Evolutionary conservation across 2,329 filamentous ascomycete genomes (phyloP), one percentile per base, ranked within the genome.

Genomic region (Diplodia sapinea): DNA sequence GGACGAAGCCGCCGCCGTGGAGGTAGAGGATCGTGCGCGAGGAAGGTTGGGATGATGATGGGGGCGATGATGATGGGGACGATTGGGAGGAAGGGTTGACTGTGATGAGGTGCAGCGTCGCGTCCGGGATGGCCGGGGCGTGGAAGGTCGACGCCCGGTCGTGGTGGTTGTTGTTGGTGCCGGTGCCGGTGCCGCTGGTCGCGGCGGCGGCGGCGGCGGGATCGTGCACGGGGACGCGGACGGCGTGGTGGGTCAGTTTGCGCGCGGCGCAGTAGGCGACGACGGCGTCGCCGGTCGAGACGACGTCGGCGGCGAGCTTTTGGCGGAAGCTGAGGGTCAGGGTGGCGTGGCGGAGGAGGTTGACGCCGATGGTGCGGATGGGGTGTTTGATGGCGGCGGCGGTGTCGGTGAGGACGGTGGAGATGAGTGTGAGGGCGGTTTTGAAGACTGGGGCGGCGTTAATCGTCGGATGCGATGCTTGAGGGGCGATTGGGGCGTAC

Each of bases 1-100:
- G 82, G 3, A 75, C 79, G 59, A 79, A 80, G 40, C 79, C 79
- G 70, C 81, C 80, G 68, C 81, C 73, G 69, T 82, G 79, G 26
- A 81, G 57, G 43, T 62, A 62, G 40, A 62, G 43, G 57, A 62
- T 72, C n/a, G 79, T 71, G 2, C 50, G 23, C 23, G 23, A 23
- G 23, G 23, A 23, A 23, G 23, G 23, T 23, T 23, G 23, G 23
- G 23, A 23, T 23, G 23, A 23, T 23, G 23, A 23, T n/a, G n/a
- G n/a, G n/a, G n/a, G n/a, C n/a, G n/a, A n/a, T 23, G 23, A 23
- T 6, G 56, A 29, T 8, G 57, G 2, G 11, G 36, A 20, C 36
- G 17, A 29, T 8, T 43, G 2, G 11, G 36, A 20, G 38, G 17
- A 6, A 20, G 36, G n/a, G 0, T 17, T 9, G 26, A 26, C 26